Percentiles rank a stretch among this genome's conserved stretches.
Conservation (phyloP, 495 filamentous ascomycete genomes). For the Xylaria curta region DNA sequence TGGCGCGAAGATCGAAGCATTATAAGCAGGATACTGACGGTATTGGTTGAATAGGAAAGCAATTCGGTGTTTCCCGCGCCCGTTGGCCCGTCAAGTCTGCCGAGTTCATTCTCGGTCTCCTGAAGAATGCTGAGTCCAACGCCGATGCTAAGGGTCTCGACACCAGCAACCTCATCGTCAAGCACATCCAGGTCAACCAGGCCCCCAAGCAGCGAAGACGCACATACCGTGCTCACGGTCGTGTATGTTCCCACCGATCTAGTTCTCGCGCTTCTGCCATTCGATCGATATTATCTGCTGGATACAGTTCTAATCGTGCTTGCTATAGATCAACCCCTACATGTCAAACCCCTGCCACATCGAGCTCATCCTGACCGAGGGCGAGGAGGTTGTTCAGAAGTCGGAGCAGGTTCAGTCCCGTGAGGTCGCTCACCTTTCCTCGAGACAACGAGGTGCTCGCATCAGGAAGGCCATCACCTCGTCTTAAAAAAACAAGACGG, state of each 20-base stretch:
- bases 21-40: constrained; percentile 37
- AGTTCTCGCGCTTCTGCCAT: background rate
- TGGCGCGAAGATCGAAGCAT: background rate
- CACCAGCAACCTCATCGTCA: constrained; percentile 92
- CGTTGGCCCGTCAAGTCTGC: constrained; percentile 99
- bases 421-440: constrained; percentile 70
- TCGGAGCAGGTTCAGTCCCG: constrained; percentile 66
- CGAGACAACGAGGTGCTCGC: constrained; percentile 85
- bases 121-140: constrained; percentile 99
- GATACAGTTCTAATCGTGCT: constrained; percentile 37
- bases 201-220: constrained; percentile 96
- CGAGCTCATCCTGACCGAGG: constrained; percentile 98
- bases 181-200: constrained; percentile 99
- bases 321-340: constrained; percentile 91
- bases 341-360: constrained; percentile 99
- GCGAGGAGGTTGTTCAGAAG: constrained; percentile 89
- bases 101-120: constrained; percentile 93
- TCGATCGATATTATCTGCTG: constrained; percentile 11
- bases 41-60: constrained; percentile 74
- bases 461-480: constrained; percentile 79
- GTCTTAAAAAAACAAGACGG: constrained; percentile 57
- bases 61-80: constrained; percentile 94
- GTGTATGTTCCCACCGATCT: constrained; percentile 70
- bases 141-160: constrained; percentile 99
- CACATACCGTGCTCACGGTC: constrained; percentile 99